A percentile compares a stretch with the other conserved stretches of the same genome.
Conservation (phyloP, 2,329 filamentous ascomycete species). For the Penicillium sp. region DNA sequence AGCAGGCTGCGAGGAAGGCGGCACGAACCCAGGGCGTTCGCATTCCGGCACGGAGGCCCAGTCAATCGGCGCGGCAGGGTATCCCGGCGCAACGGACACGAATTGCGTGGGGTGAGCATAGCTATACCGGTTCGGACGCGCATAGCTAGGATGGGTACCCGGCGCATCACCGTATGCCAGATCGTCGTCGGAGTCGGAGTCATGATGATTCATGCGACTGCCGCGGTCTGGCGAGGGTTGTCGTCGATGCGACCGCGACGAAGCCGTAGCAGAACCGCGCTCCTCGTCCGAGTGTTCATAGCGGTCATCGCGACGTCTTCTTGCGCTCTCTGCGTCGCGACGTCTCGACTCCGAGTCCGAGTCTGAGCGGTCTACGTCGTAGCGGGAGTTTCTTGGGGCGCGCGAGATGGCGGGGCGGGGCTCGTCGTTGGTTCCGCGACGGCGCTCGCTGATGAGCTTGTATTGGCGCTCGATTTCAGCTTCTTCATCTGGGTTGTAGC, state of each 20-base stretch:
- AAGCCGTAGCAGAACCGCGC: constrained; percentile 11
- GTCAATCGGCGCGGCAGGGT: constrained; percentile 18
- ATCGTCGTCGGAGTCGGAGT: constrained; percentile 33
- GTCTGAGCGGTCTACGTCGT: constrained; percentile 23
- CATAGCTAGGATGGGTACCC: constrained; percentile 36
- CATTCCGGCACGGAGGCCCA: constrained; percentile 42
- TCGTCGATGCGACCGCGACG: constrained; percentile 19
- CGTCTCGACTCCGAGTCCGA: constrained; percentile 19
- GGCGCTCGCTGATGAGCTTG: constrained; percentile 15
- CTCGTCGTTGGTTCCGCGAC: constrained; percentile 4
- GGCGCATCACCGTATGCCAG: constrained; percentile 39
- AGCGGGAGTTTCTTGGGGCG: constrained; percentile 20
- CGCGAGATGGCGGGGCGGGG: constrained; percentile 7
- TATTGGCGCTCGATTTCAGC: constrained; percentile 24
- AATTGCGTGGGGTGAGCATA: constrained; percentile 31
- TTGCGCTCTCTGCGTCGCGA: constrained; percentile 6
- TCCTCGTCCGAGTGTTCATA: constrained; percentile 28
- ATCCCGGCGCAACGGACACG: constrained; percentile 15
- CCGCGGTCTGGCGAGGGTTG: constrained; percentile 22
- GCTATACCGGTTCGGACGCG: constrained; percentile 26
- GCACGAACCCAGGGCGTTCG: constrained; percentile 43
- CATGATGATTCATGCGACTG: constrained; percentile 17
- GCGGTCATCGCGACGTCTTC: constrained; percentile 20
- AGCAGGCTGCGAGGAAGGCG: constrained; percentile 32
- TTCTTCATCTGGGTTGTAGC: constrained; percentile 19